Evolutionary conservation across 495 filamentous ascomycete species (phyloP).

Genomic region (Aspergillus sclerotioniger): DNA sequence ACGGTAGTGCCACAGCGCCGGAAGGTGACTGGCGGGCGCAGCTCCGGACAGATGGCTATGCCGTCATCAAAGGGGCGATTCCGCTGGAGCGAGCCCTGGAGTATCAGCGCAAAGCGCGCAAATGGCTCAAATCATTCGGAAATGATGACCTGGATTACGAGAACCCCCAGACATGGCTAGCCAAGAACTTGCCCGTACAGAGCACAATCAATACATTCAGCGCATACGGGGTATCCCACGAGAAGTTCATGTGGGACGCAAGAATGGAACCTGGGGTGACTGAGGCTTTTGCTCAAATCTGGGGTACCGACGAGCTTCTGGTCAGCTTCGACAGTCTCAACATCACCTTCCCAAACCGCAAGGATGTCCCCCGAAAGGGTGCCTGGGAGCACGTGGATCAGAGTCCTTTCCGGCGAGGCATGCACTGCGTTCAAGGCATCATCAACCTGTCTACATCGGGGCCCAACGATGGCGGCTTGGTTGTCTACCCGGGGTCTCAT

Average conservation of each 20-base stretch:
- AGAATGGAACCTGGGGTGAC: conserved; percentile 37
- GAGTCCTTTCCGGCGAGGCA: conserved; percentile 21
- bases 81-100: neutral
- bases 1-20: too few relatives aligned
- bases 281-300: conserved; percentile 32
- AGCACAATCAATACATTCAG: conserved; percentile 29
- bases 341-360: conserved; percentile 15
- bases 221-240: conserved; percentile 37
- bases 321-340: conserved; percentile 29
- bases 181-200: conserved; percentile 29
- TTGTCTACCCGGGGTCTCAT: conserved; percentile 9
- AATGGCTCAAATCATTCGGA: conserved; percentile 29
- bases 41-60: neutral
- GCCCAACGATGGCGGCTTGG: conserved; percentile 24
- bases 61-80: neutral
- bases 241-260: conserved; percentile 48
- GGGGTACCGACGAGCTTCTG: conserved; percentile 34
- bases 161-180: conserved; percentile 33
- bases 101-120: conserved; percentile 25
- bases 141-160: conserved; percentile 19
- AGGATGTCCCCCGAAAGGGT: conserved; percentile 21
- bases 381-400: conserved; percentile 34
- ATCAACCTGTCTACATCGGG: conserved; percentile 29
- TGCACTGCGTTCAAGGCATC: conserved; percentile 35
- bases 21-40: too few relatives aligned